These are phyloP conservation scores for Ganoderma lucidum DNA, from an alignment of 1,284 basidiomycete genomes.

Conservation along the genomic window DNA sequence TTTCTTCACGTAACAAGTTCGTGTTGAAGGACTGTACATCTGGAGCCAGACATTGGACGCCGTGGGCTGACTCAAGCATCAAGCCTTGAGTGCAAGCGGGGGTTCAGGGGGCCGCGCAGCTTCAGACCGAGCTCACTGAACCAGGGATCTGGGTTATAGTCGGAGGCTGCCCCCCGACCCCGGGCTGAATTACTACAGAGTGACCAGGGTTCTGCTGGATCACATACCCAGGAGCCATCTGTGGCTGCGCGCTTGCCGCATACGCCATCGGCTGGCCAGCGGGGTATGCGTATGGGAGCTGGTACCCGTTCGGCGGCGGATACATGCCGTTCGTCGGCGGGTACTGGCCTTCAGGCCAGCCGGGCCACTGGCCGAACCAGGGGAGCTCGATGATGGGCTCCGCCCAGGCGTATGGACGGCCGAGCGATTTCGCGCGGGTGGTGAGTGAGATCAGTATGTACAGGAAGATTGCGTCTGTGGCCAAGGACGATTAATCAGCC, in stretches of 20 bases:
- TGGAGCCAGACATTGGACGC: not conserved
- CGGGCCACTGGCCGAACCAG: conserved; percentile 61
- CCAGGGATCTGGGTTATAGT: conserved; percentile 70
- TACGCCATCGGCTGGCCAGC: conserved; percentile 35
- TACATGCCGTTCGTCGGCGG: conserved; percentile 27
- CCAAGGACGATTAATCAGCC: conserved; percentile 13
- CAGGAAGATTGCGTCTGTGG: conserved; percentile 53
- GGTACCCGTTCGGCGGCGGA: conserved; percentile 29
- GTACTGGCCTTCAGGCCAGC: conserved; percentile 42
- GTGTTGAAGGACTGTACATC: not conserved
- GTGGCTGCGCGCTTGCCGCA: conserved; percentile 25
- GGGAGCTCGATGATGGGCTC: conserved; percentile 59
- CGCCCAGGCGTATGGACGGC: conserved; percentile 54
- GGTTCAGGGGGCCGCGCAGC: not conserved
- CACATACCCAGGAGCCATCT: conserved; percentile 39
- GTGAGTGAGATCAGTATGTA: conserved; percentile 53
- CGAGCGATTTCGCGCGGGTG: conserved; percentile 51
- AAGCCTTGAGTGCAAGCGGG: not conserved
- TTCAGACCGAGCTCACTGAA: conserved; percentile 41
- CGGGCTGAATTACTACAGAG: conserved; percentile 76
- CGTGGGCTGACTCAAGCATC: not conserved
- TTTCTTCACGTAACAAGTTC: conserved; percentile 1
- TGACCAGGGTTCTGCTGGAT: conserved; percentile 64
- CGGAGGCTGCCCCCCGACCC: conserved; percentile 63
- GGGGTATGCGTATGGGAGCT: conserved; percentile 37